Evolutionary conservation across 441 rosid genomes (phyloP), one percentile per base, ranked within the genome.

Genomic region (Corymbia citriodora): DNA sequence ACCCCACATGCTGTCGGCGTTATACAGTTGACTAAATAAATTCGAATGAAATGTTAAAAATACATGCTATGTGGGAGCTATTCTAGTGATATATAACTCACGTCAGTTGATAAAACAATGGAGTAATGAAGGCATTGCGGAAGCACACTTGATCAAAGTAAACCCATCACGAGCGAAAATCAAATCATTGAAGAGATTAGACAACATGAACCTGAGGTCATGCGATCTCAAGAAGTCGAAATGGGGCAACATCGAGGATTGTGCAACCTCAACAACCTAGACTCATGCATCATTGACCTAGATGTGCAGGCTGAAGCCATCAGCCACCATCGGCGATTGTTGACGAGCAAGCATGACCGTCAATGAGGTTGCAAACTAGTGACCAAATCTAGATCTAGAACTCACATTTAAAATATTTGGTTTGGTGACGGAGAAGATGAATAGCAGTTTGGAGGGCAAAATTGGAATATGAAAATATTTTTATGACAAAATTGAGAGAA

Each of bases 241-340:
- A 19, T 11, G 9, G 31, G 74, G 74, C 23, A 31, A 68, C 18
- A 2, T 68, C 6, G 1, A 68, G 7, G 74, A 40, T 31, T 68
- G 11, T 16, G 21, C 17, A 40, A 68, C 6, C 74, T 68, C 1
- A 0, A 16, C 33, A 68, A 16, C 74, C 7, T 1, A 31, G 11
- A n/a, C 11, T 68, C 45, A 8, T 1, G 3, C 70, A 68, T 31
- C 1, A 2, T 31, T 0, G 0, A 31, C 23, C 79, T 68, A 68
- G 45, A 63, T 10, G 2, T 68, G 79, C 2, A 1, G 18, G 31
- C 45, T 23, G 2, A 16, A 3, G 40, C 23, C 11, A 40, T 31
- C 33, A 33, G 33, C 33, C 33, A 33, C 33, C 33, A 33, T 33
- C 17, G 19, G 6, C 72, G 19, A 65, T n/a, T 4, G 19, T 1